Evolutionary conservation across 768 basidiomycete species (phyloP).

Genomic region (Tulasnella sp.): DNA sequence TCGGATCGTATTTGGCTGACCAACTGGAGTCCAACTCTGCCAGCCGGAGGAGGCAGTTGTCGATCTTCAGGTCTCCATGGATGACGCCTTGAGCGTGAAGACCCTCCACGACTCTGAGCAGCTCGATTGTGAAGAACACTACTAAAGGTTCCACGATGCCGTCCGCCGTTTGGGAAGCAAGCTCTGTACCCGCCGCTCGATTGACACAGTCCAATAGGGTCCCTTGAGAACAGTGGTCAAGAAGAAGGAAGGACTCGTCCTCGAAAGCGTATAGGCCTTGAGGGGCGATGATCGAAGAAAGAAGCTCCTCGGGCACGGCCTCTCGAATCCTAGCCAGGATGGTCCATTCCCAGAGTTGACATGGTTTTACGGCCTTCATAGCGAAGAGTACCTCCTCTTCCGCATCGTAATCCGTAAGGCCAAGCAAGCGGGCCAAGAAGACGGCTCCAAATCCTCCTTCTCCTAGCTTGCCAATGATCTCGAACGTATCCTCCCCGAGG

Average conservation of each 20-base stretch:
- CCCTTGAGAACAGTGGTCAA: conserved; percentile 89
- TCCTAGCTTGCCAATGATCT: conserved; percentile 83
- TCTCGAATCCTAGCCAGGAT: conserved; percentile 77
- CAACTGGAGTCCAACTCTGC: conserved; percentile 73
- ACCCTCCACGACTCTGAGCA: conserved; percentile 78
- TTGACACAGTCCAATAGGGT: conserved; percentile 92
- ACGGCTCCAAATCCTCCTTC: conserved; percentile 97
- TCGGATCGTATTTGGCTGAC: conserved; percentile 73
- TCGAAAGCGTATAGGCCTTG: conserved; percentile 78
- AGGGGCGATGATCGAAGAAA: conserved; percentile 72
- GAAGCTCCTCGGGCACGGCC: conserved; percentile 60
- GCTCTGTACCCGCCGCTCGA: conserved; percentile 61
- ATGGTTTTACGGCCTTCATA: conserved; percentile 87
- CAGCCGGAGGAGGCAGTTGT: conserved; percentile 94
- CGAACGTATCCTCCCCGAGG: conserved; percentile 67
- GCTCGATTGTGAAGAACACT: conserved; percentile 92
- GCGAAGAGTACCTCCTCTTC: conserved; percentile 67
- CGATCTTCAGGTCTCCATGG: conserved; percentile 98
- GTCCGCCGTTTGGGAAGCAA: not conserved
- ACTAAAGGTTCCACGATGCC: conserved; percentile 88
- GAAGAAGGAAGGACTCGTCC: conserved; percentile 88
- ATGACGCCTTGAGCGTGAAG: conserved; percentile 85
- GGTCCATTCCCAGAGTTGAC: conserved; percentile 91
- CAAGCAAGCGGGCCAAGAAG: conserved; percentile 66
- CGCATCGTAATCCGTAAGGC: conserved; percentile 52